Conservation (phyloP, 495 filamentous ascomycete species). For the Penicillium silybi region DNA sequence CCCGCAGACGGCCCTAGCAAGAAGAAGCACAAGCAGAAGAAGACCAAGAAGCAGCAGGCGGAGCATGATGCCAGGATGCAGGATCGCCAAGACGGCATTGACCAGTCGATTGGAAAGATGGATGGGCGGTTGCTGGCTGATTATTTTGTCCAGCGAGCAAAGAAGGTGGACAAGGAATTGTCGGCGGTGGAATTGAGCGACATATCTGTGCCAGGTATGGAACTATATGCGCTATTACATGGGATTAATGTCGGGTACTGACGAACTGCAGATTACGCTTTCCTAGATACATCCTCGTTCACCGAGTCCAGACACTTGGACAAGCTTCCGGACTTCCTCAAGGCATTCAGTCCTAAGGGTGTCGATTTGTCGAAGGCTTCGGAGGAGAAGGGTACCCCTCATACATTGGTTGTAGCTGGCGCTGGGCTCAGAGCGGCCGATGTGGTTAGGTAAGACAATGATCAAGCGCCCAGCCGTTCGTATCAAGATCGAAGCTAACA, state of each 20-base stretch:
- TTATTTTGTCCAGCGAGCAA: constrained; percentile 73
- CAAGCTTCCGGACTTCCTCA: constrained; percentile 73
- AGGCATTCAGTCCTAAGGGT: constrained; percentile 52
- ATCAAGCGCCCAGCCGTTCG: background rate
- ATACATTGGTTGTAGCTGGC: constrained; percentile 76
- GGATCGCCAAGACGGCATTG: constrained; percentile 62
- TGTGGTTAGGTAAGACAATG: constrained; percentile 55
- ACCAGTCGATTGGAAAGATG: constrained; percentile 76
- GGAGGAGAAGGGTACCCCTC: constrained; percentile 70
- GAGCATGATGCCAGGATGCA: constrained; percentile 54
- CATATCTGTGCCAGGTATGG: constrained; percentile 71
- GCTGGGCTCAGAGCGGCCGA: constrained; percentile 82
- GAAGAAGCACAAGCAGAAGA: constrained; percentile 49
- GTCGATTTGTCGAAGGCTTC: constrained; percentile 55
- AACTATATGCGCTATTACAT: background rate
- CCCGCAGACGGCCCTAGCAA: constrained; percentile 29
- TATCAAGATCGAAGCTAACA: constrained; percentile 1
- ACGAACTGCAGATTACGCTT: constrained; percentile 45
- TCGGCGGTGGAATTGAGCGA: constrained; percentile 81
- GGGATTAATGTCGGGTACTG: constrained; percentile 5
- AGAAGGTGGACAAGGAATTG: constrained; percentile 71
- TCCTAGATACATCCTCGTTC: constrained; percentile 73
- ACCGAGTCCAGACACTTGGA: constrained; percentile 56
- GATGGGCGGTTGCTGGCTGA: constrained; percentile 80
- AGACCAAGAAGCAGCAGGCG: constrained; percentile 49